phyloP scores from a whole-genome alignment of 176 grass and related monocot genomes.

The Carex myosuroides region DNA sequence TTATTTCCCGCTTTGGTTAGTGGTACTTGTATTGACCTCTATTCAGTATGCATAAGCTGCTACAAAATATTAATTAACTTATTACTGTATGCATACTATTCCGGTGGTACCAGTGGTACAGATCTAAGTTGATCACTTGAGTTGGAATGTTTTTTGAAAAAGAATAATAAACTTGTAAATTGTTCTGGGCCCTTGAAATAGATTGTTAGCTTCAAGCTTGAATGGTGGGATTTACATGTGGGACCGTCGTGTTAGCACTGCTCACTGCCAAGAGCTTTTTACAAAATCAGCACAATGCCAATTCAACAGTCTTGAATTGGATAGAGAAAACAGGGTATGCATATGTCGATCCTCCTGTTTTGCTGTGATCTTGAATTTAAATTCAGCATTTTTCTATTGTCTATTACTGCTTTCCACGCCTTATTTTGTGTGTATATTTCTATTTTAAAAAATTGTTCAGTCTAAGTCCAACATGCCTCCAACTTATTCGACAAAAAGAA shows the following conservation, averaged over 20 bases:
- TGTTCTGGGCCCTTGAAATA: conserved; percentile 19
- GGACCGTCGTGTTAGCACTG: conserved; percentile 63
- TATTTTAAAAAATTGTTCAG: neutral
- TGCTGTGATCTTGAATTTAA: neutral
- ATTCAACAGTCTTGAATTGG: conserved; percentile 65
- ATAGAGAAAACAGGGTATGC: conserved; percentile 59
- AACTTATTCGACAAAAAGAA: neutral
- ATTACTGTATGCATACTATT: neutral
- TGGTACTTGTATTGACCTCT: neutral
- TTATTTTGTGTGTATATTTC: neutral
- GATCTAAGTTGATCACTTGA: neutral
- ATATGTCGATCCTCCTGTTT: neutral
- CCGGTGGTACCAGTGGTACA: neutral
- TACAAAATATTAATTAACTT: neutral
- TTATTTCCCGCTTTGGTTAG: neutral
- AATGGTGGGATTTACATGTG: conserved; percentile 79
- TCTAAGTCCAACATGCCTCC: neutral
- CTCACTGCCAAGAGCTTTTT: conserved; percentile 57
- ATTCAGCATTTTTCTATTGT: neutral
- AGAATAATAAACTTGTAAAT: neutral
- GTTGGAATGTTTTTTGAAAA: neutral
- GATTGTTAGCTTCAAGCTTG: conserved; percentile 77
- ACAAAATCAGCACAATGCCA: conserved; percentile 48
- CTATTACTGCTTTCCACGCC: neutral
- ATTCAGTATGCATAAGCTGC: neutral